These are phyloP conservation scores for Diplotaxis tenuifolia DNA, from an alignment of 345 rosid genomes.

Conservation along the genomic window DNA sequence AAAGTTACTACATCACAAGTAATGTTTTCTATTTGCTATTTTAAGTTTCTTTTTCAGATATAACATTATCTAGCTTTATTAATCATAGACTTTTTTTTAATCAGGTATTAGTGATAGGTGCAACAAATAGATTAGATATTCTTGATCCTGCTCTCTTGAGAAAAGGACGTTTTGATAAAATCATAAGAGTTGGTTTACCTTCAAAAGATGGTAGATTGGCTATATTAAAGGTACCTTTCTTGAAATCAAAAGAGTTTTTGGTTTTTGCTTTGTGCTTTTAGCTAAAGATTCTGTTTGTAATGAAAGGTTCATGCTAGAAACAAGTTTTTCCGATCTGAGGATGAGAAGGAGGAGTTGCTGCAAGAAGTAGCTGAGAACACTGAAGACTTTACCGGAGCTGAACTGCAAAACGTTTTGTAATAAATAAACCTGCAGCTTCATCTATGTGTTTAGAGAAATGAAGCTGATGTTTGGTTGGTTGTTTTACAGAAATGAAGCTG, in stretches of 20 bases:
- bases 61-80: conserved; percentile 12
- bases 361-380: conserved; percentile 77
- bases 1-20: conserved; percentile 89
- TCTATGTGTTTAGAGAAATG: not conserved
- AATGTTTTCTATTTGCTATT: conserved; percentile 29
- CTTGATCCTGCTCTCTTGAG: conserved; percentile 96
- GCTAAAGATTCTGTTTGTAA: conserved; percentile 17
- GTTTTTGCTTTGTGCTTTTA: conserved; percentile 14
- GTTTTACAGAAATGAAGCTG: conserved; percentile 87
- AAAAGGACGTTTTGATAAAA: conserved; percentile 97
- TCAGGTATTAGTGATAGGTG: conserved; percentile 95
- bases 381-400: conserved; percentile 95
- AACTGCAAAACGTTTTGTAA: conserved; percentile 93
- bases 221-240: conserved; percentile 66
- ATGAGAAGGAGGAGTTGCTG: conserved; percentile 67
- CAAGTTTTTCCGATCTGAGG: conserved; percentile 79
- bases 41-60: not conserved
- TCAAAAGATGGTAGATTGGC: conserved; percentile 91
- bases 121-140: conserved; percentile 92
- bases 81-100: conserved; percentile 32
- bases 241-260: not conserved
- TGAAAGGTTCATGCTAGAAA: conserved; percentile 94
- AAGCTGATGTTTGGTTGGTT: conserved; percentile 33
- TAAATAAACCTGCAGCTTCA: conserved; percentile 9
- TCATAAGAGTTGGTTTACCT: conserved; percentile 92